Conservation (phyloP, 2,329 filamentous ascomycete genomes). For the Aspergillus aculeatus region DNA sequence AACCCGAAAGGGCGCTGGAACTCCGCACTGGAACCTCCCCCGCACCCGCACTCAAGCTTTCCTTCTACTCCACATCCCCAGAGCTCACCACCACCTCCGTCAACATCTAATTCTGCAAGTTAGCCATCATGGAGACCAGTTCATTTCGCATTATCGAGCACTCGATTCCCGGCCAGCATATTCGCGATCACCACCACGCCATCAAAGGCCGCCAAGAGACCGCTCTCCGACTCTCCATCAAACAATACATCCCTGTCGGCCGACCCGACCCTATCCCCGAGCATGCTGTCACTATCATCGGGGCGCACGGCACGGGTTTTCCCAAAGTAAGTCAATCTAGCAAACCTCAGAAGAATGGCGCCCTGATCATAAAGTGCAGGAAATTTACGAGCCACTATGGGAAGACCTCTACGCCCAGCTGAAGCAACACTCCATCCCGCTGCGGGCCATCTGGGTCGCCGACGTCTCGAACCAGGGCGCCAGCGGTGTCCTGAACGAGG, state of each 20-base stretch:
- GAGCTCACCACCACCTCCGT: neutral
- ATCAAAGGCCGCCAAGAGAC: conserved; percentile 11
- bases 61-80: neutral
- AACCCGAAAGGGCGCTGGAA: too few species aligned
- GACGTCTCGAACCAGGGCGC: conserved; percentile 75
- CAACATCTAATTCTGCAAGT: neutral
- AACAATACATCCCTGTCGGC: neutral
- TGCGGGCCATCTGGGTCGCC: conserved; percentile 68
- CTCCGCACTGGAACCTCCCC: too few species aligned
- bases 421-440: neutral
- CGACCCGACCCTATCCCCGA: neutral
- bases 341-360: neutral
- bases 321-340: neutral
- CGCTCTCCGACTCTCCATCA: conserved; percentile 6
- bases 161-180: conserved; percentile 7
- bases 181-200: conserved; percentile 11
- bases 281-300: neutral
- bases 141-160: conserved; percentile 11
- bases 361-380: neutral
- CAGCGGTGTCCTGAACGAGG: conserved; percentile 71
- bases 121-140: neutral
- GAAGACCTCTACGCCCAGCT: neutral
- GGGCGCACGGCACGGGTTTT: neutral
- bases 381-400: neutral
- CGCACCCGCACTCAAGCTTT: too few species aligned